These are phyloP conservation scores for Microcera coccophila DNA, from an alignment of 2,329 filamentous ascomycete genomes.

Conservation along the genomic window DNA sequence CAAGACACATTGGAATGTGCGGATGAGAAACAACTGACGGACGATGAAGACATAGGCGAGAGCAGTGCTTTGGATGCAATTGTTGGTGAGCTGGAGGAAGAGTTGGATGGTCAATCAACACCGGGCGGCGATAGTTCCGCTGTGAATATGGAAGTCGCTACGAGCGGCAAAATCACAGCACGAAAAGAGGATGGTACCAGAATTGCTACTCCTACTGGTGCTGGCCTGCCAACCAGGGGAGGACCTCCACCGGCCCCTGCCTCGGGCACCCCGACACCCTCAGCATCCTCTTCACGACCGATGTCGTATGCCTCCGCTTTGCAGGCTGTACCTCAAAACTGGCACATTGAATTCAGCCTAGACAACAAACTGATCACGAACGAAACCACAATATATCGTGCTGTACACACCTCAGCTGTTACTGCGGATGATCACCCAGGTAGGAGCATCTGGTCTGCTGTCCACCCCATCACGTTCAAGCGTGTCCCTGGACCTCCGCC, in stretches of 20 bases:
- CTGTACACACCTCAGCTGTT: constrained; percentile 65
- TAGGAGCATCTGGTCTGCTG: constrained; percentile 82
- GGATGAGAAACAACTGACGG: constrained; percentile 79
- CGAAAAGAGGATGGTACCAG: constrained; percentile 88
- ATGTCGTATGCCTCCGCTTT: constrained; percentile 83
- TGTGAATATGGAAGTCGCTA: constrained; percentile 85
- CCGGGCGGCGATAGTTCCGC: constrained; percentile 74
- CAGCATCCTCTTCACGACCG: constrained; percentile 56
- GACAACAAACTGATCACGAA: constrained; percentile 79
- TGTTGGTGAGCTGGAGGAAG: constrained; percentile 85
- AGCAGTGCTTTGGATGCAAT: constrained; percentile 73
- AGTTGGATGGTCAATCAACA: constrained; percentile 64
- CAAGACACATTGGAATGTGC: constrained; percentile 82
- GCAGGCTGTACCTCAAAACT: constrained; percentile 78
- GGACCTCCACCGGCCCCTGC: constrained; percentile 38
- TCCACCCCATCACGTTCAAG: constrained; percentile 89
- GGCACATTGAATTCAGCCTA: constrained; percentile 95
- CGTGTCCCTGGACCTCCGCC: constrained; percentile 80
- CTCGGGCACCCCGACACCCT: constrained; percentile 46
- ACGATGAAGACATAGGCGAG: constrained; percentile 65
- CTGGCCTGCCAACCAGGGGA: constrained; percentile 36
- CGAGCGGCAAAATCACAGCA: constrained; percentile 82
- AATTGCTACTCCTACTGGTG: constrained; percentile 75
- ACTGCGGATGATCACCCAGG: constrained; percentile 60
- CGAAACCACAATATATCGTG: constrained; percentile 93